A percentile compares a stretch with the other conserved stretches of the same genome.
phyloP scores from a whole-genome alignment of 257 asterid species.

The Ehretia macrophylla region DNA sequence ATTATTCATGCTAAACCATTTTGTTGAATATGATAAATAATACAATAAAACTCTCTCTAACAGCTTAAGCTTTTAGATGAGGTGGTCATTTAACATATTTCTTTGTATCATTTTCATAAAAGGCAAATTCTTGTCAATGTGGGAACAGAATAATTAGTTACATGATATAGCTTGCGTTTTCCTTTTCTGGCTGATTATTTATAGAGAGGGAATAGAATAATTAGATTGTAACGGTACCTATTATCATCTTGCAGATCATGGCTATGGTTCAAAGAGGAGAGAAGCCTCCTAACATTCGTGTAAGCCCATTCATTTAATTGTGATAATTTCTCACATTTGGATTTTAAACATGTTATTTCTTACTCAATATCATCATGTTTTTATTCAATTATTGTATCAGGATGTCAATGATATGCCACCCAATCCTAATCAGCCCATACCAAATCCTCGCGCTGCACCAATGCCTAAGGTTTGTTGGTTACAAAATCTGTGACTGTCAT shows the following conservation, averaged over 20 bases:
- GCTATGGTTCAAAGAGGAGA: conserved; percentile 94
- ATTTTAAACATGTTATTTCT: conserved; percentile 4
- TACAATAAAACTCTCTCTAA: too few species aligned
- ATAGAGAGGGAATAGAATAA: not conserved
- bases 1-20: too few species aligned
- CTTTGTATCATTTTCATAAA: too few species aligned
- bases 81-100: too few species aligned
- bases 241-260: conserved; percentile 62
- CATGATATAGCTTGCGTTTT: too few species aligned
- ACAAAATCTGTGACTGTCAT: too few species aligned
- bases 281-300: conserved; percentile 84
- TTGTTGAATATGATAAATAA: too few species aligned
- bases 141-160: too few species aligned
- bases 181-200: too few species aligned
- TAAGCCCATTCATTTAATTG: conserved; percentile 25
- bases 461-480: conserved; percentile 64
- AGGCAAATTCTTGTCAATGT: too few species aligned
- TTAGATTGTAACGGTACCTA: not conserved
- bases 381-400: conserved; percentile 34
- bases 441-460: conserved; percentile 67
- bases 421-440: conserved; percentile 78
- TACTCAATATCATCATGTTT: not conserved
- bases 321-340: conserved; percentile 11
- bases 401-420: conserved; percentile 93
- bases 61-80: too few species aligned